Evolutionary conservation across 2,329 filamentous ascomycete genomes (phyloP), one percentile per base, ranked within the genome.

Genomic region (Chaetomium sp.): DNA sequence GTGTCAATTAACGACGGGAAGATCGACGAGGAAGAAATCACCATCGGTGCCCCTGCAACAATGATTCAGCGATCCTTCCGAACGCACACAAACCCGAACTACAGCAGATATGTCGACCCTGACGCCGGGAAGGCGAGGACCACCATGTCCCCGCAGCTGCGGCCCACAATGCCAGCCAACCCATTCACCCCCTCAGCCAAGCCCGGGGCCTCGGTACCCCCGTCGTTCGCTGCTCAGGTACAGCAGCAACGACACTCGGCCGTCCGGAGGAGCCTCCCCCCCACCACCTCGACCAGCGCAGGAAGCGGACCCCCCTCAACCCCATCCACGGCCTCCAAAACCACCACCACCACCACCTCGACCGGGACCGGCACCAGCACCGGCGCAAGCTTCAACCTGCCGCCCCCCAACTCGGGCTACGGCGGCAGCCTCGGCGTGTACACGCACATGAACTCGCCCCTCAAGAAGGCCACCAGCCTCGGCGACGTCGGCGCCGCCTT

Each of bases 391-490:
- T 47, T 27, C 42, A 45, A 57, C 42, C 58, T 59, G 4, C 62
- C 67, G 16, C 35, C 64, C 2, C 35, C 64, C 2, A 59, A 45
- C 19, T 23, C 63, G 7, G 75, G 74, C 65, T 80, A 79, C 73
- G 92, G 92, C 19, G 92, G 93, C 2, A 94, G 85, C 73, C 80
- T 97, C 57, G 93, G 93, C 16, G 83, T 96, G 0, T 93, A 88
- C 75, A 89, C 85, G 6, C 92, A 96, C 75, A 87, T 88, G 6
- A 90, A 89, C 49, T 96, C 92, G 12, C 94, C 94, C 0, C 77
- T 98, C 13, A 90, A 92, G 72, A 97, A 96, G 75, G 83, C 90
- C 1, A 80, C 80, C 16, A 87, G 87, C 81, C 71, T 91, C 79
- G 77, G 86, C 77, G 76, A 90, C 63, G 80, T 87, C 51, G 79